phyloP scores from a whole-genome alignment of 108 stramenopile genomes.

The Skeletonema grethae region DNA sequence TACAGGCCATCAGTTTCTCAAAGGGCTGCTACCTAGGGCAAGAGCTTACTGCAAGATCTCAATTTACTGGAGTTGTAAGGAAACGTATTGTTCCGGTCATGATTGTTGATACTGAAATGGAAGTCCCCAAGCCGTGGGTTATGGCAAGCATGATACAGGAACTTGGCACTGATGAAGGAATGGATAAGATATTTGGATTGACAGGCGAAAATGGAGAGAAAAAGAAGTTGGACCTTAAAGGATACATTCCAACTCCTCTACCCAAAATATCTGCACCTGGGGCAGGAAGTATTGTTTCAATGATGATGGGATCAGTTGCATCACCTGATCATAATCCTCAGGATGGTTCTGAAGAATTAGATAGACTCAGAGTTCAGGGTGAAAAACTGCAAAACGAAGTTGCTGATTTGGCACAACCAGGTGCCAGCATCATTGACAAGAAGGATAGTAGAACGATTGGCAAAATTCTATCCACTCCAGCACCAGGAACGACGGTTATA shows the following conservation, averaged over 20 bases:
- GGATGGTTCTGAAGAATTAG: slow-evolving; percentile 41
- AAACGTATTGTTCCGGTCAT: slow-evolving; percentile 91
- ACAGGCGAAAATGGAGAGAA: slow-evolving; percentile 19
- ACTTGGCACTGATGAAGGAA: slow-evolving; percentile 35
- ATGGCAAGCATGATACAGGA: slow-evolving; percentile 72
- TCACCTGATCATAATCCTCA: slow-evolving; percentile 16
- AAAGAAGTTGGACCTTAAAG: slow-evolving; percentile 23
- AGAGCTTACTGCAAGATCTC: slow-evolving; percentile 95
- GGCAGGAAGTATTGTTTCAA: slow-evolving; percentile 69
- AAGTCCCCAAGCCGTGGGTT: slow-evolving; percentile 78
- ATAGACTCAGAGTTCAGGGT: slow-evolving; percentile 38
- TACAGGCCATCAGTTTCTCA: slow-evolving; percentile 87
- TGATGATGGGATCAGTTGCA: slow-evolving; percentile 64
- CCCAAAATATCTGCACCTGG: slow-evolving; percentile 73
- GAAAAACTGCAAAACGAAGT: slow-evolving; percentile 53
- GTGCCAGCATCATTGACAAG: slow-evolving; percentile 75
- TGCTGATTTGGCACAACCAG: slow-evolving; percentile 34
- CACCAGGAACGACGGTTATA: slow-evolving; percentile 75
- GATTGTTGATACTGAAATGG: slow-evolving; percentile 67
- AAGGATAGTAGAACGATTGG: slow-evolving; percentile 83
- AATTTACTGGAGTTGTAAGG: slow-evolving; percentile 91
- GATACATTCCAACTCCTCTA: slow-evolving; percentile 54
- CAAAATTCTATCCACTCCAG: slow-evolving; percentile 72
- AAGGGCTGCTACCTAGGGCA: slow-evolving; percentile 99
- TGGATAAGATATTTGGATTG: slow-evolving; percentile 43